These are phyloP conservation scores for Sporisorium iseilematis-ciliati DNA, from an alignment of 1,284 basidiomycete genomes.

Conservation along the genomic window DNA sequence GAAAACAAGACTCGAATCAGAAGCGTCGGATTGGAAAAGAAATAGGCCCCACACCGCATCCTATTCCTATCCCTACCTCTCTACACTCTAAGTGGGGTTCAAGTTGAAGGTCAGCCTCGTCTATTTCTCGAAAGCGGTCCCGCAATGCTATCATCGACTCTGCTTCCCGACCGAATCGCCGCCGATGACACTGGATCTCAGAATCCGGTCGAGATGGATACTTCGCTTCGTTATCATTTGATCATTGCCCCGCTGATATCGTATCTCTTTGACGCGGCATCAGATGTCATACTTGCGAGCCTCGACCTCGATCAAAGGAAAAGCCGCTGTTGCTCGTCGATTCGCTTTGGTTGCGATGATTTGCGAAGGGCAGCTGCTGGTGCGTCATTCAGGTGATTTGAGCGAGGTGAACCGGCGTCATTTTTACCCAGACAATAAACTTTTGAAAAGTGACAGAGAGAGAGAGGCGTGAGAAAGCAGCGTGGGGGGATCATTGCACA, in stretches of 20 bases:
- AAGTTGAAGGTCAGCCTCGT: neutral
- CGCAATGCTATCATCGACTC: conserved; percentile 1
- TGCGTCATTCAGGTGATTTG: neutral
- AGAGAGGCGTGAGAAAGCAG: neutral
- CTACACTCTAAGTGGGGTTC: conserved; percentile 2
- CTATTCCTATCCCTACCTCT: neutral
- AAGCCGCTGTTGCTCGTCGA: neutral
- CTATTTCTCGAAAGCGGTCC: too few relatives aligned
- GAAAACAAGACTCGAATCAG: neutral
- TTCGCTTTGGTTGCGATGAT: conserved; percentile 1
- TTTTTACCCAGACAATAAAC: neutral
- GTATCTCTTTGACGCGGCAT: too few relatives aligned
- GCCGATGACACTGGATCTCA: conserved; percentile 5
- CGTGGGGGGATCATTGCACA: neutral
- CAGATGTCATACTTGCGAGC: neutral
- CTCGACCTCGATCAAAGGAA: neutral
- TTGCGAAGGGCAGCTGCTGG: conserved; percentile 9
- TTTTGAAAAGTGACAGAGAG: conserved; percentile 1
- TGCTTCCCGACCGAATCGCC: conserved; percentile 7
- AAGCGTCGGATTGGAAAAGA: neutral
- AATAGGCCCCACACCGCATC: neutral
- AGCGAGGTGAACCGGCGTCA: neutral
- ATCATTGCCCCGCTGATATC: neutral
- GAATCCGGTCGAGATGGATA: neutral
- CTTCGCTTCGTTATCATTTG: neutral